Base-by-base conservation (phyloP, 768 basidiomycete genomes). In the Cubamyces lactineus region DNA sequence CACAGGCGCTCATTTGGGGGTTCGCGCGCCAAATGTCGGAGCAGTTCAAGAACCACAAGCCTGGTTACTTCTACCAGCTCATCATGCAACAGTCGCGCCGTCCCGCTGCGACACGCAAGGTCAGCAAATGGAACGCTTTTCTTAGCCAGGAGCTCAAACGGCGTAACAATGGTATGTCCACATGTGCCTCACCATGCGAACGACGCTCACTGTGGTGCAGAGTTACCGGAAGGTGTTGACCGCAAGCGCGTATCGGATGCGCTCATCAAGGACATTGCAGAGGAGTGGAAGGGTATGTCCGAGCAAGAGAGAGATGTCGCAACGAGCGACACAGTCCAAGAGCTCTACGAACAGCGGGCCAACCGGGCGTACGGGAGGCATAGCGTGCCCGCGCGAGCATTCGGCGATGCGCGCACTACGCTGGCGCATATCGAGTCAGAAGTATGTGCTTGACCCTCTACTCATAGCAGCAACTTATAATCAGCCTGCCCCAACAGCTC, bases 61-160 rank as follows among this genome's bases (percentile, higher is more conserved):
- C 49, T 12, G 49, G 34, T 28, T 50, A 50, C 49, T 50, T 30
- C 49, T 50, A 50, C 24, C 49, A 28, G 16, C 24, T 50, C 11
- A 50, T 50, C 49, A 50, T 50, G 49, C 49, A 50, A 34, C 49
- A 50, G 24, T 50, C 49, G 15, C 49, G 49, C 19, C 49, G 28
- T 15, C 28, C 26, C 34, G 19, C 49, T 28, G 34, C 7, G 26
- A 30, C 28, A 8, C 49, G 49, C 49, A 28, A 30, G 19, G 49
- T 50, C 23, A 50, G 49, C 28, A 50, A 26, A 28, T 57, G 56
- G 56, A 57, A 57, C 45, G 56, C 56, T 28, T 57, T 26, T 34
- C 43, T 57, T 16, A 46, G 43, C 16, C 42, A 48, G n/a, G 56
- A 57, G 28, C 17, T 46, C 9, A 30, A 24, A 16, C 56, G 45